phyloP scores from a whole-genome alignment of 2,329 filamentous ascomycete genomes.

The Alternaria arborescens region DNA sequence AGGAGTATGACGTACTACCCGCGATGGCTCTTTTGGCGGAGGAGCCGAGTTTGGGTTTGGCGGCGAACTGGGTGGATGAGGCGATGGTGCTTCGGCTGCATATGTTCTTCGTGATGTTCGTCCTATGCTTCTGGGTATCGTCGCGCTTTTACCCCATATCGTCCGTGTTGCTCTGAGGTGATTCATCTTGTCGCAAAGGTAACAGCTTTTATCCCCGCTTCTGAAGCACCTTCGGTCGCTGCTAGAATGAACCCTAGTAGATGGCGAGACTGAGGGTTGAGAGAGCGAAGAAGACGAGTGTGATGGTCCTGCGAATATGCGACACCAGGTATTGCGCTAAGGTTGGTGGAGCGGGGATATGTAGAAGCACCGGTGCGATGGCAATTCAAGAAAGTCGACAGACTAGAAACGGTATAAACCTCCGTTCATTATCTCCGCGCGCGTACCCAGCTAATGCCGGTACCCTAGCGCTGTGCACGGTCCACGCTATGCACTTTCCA shows the following conservation, averaged over 20 bases:
- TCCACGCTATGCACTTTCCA: slow-evolving; percentile 28
- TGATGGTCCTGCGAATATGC: background rate
- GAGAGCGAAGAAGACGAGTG: too few species aligned
- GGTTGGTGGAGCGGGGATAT: background rate
- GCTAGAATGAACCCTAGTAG: slow-evolving; percentile 7
- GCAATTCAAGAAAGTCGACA: slow-evolving; percentile 3
- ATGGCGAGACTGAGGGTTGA: background rate
- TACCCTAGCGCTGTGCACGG: slow-evolving; percentile 6
- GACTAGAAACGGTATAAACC: slow-evolving; percentile 16
- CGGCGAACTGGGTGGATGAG: slow-evolving; percentile 19
- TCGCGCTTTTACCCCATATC: slow-evolving; percentile 5
- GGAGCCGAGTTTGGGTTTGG: slow-evolving; percentile 24
- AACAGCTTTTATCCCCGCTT: slow-evolving; percentile 6
- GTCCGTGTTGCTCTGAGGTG: slow-evolving; percentile 19
- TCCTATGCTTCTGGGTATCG: slow-evolving; percentile 8
- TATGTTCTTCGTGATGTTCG: slow-evolving; percentile 23
- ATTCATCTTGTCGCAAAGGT: slow-evolving; percentile 19
- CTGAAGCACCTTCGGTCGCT: slow-evolving; percentile 1
- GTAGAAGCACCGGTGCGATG: background rate
- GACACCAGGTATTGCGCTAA: background rate
- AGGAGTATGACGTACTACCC: slow-evolving; percentile 28
- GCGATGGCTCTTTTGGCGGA: slow-evolving; percentile 30
- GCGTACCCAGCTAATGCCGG: slow-evolving; percentile 15
- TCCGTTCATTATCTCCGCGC: slow-evolving; percentile 27
- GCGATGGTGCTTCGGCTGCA: slow-evolving; percentile 23